phyloP scores from a whole-genome alignment of 208 protist species.

The Phytomonas sp. region DNA sequence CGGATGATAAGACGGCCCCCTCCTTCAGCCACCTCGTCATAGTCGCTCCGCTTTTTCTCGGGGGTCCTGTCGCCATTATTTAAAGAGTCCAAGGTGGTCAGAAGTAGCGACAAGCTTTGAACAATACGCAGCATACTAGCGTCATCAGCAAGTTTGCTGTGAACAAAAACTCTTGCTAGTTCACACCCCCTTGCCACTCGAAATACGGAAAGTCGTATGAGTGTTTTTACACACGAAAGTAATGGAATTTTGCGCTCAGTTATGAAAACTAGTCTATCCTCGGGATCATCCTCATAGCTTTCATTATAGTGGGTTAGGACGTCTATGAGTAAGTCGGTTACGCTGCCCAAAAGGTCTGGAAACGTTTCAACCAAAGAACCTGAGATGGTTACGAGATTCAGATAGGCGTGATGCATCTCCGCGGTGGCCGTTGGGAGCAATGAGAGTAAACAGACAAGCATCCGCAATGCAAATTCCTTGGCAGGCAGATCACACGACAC shows the following conservation, averaged over 20 bases:
- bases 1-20: not conserved
- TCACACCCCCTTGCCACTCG: conserved; percentile 28
- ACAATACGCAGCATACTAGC: conserved; percentile 40
- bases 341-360: not conserved
- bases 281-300: not conserved
- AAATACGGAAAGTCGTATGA: conserved; percentile 48
- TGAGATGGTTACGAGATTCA: not conserved
- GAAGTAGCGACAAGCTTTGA: conserved; percentile 33
- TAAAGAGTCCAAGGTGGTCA: conserved; percentile 40
- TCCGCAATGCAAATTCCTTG: not conserved
- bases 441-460: not conserved
- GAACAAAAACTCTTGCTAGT: conserved; percentile 41
- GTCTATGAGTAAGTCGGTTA: not conserved
- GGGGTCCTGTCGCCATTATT: conserved; percentile 16
- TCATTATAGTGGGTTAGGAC: conserved; percentile 1
- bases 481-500: not conserved
- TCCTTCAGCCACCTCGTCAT: not conserved
- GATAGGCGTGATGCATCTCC: not conserved
- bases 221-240: conserved; percentile 31
- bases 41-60: not conserved
- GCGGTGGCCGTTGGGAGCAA: not conserved
- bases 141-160: conserved; percentile 44
- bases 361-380: not conserved
- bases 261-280: conserved; percentile 21
- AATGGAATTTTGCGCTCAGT: conserved; percentile 46